phyloP scores from a whole-genome alignment of 768 basidiomycete species.

The Hirschioporus abietinus region DNA sequence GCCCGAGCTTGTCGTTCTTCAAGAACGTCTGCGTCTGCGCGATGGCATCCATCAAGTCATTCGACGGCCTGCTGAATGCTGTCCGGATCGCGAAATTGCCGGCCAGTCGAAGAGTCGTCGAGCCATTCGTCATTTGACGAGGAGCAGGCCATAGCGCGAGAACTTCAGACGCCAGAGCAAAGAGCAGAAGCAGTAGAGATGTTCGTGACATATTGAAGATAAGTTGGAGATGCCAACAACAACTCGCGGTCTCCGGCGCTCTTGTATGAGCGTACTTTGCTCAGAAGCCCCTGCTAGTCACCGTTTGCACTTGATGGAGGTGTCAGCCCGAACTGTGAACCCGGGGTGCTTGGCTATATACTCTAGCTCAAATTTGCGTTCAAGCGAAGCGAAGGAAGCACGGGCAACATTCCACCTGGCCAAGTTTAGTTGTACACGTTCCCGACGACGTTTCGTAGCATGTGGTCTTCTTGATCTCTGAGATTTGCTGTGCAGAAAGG shows the following conservation, averaged over 20 bases:
- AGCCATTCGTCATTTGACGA: constrained; percentile 17
- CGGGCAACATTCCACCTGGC: background rate
- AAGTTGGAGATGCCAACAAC: too few relatives aligned
- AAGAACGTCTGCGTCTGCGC: constrained; percentile 40
- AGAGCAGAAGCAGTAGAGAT: background rate
- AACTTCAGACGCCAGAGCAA: background rate
- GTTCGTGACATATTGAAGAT: too few relatives aligned
- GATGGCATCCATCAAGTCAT: constrained; percentile 56
- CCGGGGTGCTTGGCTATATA: background rate
- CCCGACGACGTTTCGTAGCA: background rate
- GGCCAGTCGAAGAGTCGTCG: constrained; percentile 17
- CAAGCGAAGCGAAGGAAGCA: background rate
- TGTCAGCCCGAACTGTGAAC: background rate
- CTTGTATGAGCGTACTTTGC: background rate
- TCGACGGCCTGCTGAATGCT: constrained; percentile 38
- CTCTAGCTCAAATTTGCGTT: background rate
- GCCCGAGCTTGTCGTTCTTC: constrained; percentile 48
- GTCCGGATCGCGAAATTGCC: constrained; percentile 45
- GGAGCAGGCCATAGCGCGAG: constrained; percentile 27
- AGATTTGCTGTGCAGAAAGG: background rate
- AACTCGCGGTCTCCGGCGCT: too few relatives aligned
- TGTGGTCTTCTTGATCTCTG: background rate
- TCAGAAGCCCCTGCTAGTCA: background rate
- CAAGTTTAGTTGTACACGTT: background rate
- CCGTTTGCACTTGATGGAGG: background rate